phyloP scores from a whole-genome alignment of 1,284 basidiomycete genomes.

The Leccinum fallax region DNA sequence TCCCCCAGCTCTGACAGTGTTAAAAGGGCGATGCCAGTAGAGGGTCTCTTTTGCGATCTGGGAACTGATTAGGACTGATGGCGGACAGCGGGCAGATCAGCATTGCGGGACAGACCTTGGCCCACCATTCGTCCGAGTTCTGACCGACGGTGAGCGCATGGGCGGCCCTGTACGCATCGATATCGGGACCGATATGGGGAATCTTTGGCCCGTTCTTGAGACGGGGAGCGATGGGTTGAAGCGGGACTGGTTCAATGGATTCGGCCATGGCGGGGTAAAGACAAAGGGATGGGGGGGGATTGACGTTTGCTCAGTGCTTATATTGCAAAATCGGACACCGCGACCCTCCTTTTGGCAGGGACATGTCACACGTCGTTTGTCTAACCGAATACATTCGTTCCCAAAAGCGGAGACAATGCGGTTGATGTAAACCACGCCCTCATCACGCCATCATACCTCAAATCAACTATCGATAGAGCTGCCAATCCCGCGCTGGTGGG shows the following conservation, averaged over 20 bases:
- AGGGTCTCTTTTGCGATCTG: constrained; percentile 82
- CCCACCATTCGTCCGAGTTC: constrained; percentile 86
- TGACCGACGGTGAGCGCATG: constrained; percentile 77
- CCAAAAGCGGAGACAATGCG: constrained; percentile 26
- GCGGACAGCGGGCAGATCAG: constrained; percentile 1
- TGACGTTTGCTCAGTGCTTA: constrained; percentile 13
- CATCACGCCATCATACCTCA: background rate
- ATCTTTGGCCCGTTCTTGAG: constrained; percentile 58
- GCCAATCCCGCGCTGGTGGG: background rate
- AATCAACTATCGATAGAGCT: background rate
- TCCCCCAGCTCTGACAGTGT: constrained; percentile 82
- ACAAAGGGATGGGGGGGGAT: background rate
- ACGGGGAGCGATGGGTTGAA: constrained; percentile 71
- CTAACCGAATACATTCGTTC: background rate
- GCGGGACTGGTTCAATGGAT: constrained; percentile 35
- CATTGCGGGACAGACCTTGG: constrained; percentile 55
- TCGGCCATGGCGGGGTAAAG: constrained; percentile 28
- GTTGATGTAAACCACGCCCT: constrained; percentile 4
- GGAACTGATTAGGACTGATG: background rate
- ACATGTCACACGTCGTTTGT: constrained; percentile 11
- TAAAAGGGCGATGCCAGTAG: constrained; percentile 92
- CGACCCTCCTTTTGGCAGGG: constrained; percentile 18
- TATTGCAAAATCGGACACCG: constrained; percentile 17
- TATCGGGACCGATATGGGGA: constrained; percentile 78
- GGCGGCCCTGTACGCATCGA: constrained; percentile 66